Conservation (phyloP, 2,329 filamentous ascomycete genomes). For the Gaeumannomyces sp. region DNA sequence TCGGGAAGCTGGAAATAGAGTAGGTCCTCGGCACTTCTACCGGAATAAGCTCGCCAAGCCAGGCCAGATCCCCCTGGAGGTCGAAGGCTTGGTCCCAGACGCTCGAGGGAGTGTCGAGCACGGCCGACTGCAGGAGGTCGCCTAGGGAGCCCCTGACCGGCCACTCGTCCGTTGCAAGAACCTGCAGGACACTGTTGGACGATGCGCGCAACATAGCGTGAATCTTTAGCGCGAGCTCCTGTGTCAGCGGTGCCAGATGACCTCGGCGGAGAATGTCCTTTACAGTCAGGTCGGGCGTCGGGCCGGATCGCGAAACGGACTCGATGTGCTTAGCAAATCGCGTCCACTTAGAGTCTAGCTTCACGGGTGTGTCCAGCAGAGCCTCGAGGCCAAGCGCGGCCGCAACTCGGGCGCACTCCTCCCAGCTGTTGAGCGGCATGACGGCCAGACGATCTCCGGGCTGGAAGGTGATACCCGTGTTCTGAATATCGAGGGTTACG, state of each 20-base stretch:
- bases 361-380: constrained; percentile 35
- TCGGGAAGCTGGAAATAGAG: constrained; percentile 44
- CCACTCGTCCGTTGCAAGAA: constrained; percentile 44
- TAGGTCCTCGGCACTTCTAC: constrained; percentile 48
- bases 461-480: constrained; percentile 47
- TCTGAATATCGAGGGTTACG: constrained; percentile 45
- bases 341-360: constrained; percentile 35
- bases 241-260: constrained; percentile 45
- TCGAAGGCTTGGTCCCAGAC: constrained; percentile 47
- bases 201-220: constrained; percentile 43
- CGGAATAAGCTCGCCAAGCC: constrained; percentile 39
- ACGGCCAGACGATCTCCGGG: constrained; percentile 47
- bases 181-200: constrained; percentile 41
- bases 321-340: constrained; percentile 41
- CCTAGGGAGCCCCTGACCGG: constrained; percentile 44
- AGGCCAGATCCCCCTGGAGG: constrained; percentile 33
- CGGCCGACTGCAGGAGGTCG: constrained; percentile 41
- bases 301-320: constrained; percentile 24
- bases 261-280: constrained; percentile 44
- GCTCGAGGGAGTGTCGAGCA: constrained; percentile 38
- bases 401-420: constrained; percentile 48
- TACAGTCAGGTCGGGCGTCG: constrained; percentile 32
- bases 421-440: constrained; percentile 50
- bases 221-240: constrained; percentile 42
- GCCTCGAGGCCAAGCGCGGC: constrained; percentile 43